Base-by-base conservation (phyloP, 257 asterid species). In the Jaltomata sinuosa region DNA sequence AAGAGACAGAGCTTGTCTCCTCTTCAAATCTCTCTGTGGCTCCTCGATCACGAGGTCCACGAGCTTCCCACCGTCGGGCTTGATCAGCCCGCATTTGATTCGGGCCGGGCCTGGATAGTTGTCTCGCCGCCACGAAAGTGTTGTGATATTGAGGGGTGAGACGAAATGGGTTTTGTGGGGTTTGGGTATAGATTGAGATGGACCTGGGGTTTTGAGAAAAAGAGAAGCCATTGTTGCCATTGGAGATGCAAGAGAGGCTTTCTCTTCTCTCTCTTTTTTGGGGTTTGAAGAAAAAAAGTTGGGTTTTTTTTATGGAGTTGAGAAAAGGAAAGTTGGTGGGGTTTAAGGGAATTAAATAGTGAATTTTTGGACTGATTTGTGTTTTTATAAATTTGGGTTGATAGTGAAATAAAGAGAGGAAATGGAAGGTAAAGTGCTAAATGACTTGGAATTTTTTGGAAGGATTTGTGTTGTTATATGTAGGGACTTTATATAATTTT, bases 21-120 rank as follows among this genome's bases (percentile, higher is more conserved):
- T 72, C 72, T 90, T 94, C 84, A 86, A 71, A 1, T 65, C 89
- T 50, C 89, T 93, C 10, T 93, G 94, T 0, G 97, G 86, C 79
- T 92, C 92, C 1, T 83, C 81, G 0, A 93, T 91, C 32, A 94
- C 80, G 2, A 96, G 98, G 69, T 94, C 97, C 25, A 93, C 94
- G 1, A 96, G 93, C 4, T 83, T 89, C 0, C 98, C 98, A 29
- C 99, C 99, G 25, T 96, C 99, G 55, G 98, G 99, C 2, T 93
- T 93, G 78, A 96, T 96, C 27, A 96, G 72, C 40, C 84, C 87
- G 55, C 89, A 83, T 7, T 93, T 87, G 7, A 92, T 82, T 47
- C 90, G 87, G 90, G 86, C 11, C 6, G 53, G 53, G 53, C 6
- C 15, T n/a, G n/a, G n/a, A n/a, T n/a, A n/a, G n/a, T n/a, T n/a